These are phyloP conservation scores for Austroboletus sp. DNA, from an alignment of 1,284 basidiomycete species.

Conservation along the genomic window DNA sequence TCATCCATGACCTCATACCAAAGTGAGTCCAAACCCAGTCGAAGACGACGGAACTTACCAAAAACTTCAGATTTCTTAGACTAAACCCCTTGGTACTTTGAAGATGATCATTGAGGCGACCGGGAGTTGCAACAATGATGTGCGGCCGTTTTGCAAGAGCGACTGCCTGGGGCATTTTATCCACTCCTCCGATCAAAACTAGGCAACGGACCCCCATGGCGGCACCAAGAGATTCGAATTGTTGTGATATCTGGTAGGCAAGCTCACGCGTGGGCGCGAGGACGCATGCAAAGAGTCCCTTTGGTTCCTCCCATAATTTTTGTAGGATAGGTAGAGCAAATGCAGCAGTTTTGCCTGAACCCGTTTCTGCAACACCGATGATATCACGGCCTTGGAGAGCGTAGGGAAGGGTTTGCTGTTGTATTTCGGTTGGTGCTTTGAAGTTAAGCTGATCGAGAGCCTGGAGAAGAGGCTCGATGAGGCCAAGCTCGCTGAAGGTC, in stretches of 20 bases:
- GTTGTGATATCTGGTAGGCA: constrained; percentile 97
- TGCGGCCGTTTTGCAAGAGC: constrained; percentile 92
- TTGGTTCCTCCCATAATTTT: constrained; percentile 93
- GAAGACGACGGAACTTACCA: constrained; percentile 48
- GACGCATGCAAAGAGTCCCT: constrained; percentile 88
- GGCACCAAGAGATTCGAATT: constrained; percentile 89
- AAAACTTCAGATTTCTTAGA: constrained; percentile 78
- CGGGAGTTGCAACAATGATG: constrained; percentile 95
- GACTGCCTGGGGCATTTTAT: constrained; percentile 89
- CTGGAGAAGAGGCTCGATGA: constrained; percentile 85
- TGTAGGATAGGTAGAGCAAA: constrained; percentile 96
- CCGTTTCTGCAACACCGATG: constrained; percentile 95
- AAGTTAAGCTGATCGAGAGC: constrained; percentile 80
- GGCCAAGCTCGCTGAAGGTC: constrained; percentile 70
- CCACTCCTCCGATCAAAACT: constrained; percentile 93
- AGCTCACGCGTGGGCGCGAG: constrained; percentile 95
- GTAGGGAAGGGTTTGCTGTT: constrained; percentile 82
- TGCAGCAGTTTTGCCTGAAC: constrained; percentile 96
- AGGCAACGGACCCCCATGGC: constrained; percentile 90
- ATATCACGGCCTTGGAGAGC: constrained; percentile 90
- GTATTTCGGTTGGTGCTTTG: constrained; percentile 88
- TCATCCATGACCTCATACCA: constrained; percentile 77
- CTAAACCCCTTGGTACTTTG: constrained; percentile 98
- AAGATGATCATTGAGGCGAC: constrained; percentile 89
- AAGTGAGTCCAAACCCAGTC: constrained; percentile 4